These are phyloP conservation scores for Cordyceps militaris DNA, from an alignment of 2,329 filamentous ascomycete genomes.

Conservation along the genomic window DNA sequence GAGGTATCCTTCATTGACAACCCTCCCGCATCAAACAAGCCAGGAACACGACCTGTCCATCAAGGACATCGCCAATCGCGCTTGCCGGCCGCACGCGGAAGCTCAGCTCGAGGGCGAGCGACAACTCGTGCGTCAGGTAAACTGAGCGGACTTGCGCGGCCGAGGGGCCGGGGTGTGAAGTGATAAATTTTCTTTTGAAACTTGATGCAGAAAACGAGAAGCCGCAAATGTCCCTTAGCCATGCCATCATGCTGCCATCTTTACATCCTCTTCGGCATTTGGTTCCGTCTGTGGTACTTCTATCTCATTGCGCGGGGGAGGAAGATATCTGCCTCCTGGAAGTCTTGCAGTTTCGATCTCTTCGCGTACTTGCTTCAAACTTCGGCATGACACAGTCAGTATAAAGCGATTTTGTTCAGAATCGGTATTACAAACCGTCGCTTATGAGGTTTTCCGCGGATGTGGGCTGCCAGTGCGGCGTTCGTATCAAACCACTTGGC, in stretches of 20 bases:
- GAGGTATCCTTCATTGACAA: conserved; percentile 90
- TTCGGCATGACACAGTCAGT: too few species aligned
- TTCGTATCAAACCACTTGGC: conserved; percentile 95
- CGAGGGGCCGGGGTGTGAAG: conserved; percentile 39
- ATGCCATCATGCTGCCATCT: conserved; percentile 27
- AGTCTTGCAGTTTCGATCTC: conserved; percentile 24
- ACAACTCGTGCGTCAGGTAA: conserved; percentile 28
- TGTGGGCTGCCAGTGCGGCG: conserved; percentile 65
- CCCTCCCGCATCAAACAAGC: conserved; percentile 52
- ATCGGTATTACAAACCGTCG: conserved; percentile 49
- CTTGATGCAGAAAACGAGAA: neutral
- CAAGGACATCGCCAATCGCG: conserved; percentile 40
- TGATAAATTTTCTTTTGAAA: conserved; percentile 24
- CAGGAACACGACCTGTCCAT: conserved; percentile 38
- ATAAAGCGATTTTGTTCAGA: neutral
- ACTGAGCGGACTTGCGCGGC: conserved; percentile 38
- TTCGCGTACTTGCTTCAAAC: conserved; percentile 73
- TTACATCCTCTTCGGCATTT: conserved; percentile 52
- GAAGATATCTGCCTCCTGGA: conserved; percentile 5
- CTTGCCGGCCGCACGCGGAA: conserved; percentile 38
- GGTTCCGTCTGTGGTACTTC: conserved; percentile 39
- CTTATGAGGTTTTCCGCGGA: conserved; percentile 88
- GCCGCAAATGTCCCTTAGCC: neutral
- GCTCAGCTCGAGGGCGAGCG: conserved; percentile 26
- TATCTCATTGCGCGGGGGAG: neutral